These are phyloP conservation scores for Pseudozyma thailandica DNA, from an alignment of 1,284 basidiomycete genomes.

Conservation along the genomic window DNA sequence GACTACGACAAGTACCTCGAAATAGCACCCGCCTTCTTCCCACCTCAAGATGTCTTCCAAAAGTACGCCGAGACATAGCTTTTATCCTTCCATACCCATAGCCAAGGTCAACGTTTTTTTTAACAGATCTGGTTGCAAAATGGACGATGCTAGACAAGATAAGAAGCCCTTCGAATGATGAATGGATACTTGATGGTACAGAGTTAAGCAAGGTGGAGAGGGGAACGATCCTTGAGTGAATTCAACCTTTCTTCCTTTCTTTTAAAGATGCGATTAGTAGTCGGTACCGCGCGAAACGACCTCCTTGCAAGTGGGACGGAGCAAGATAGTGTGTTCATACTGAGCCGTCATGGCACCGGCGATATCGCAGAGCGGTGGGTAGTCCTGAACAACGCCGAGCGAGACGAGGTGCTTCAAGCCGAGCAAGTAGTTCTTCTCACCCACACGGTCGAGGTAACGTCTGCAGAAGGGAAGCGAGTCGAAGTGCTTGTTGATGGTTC, in stretches of 20 bases:
- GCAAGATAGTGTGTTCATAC: conserved; percentile 66
- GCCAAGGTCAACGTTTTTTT: too few species aligned
- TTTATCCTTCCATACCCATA: too few species aligned
- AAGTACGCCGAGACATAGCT: conserved; percentile 21
- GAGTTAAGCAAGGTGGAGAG: neutral
- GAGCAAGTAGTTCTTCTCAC: conserved; percentile 94
- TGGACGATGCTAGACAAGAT: neutral
- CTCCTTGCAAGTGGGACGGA: conserved; percentile 72
- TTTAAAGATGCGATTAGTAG: conserved; percentile 72
- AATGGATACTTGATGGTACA: conserved; percentile 7
- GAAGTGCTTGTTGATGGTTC: conserved; percentile 91
- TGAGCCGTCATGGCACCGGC: conserved; percentile 65
- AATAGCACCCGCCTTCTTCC: conserved; percentile 27
- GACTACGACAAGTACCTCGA: conserved; percentile 46
- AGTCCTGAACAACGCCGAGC: conserved; percentile 88
- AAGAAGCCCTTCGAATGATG: conserved; percentile 1
- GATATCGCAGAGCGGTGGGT: conserved; percentile 88
- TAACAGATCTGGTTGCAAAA: too few species aligned
- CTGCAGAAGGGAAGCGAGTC: conserved; percentile 95
- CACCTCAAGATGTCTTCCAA: conserved; percentile 28
- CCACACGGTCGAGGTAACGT: conserved; percentile 82
- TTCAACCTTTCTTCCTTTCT: too few species aligned
- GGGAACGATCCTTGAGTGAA: too few species aligned
- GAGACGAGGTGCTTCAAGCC: conserved; percentile 87
- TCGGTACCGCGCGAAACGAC: conserved; percentile 93